Percentiles rank a stretch among this genome's conserved stretches.
phyloP scores from a whole-genome alignment of 176 grass and related monocot genomes.

The Paspalum notatum region DNA sequence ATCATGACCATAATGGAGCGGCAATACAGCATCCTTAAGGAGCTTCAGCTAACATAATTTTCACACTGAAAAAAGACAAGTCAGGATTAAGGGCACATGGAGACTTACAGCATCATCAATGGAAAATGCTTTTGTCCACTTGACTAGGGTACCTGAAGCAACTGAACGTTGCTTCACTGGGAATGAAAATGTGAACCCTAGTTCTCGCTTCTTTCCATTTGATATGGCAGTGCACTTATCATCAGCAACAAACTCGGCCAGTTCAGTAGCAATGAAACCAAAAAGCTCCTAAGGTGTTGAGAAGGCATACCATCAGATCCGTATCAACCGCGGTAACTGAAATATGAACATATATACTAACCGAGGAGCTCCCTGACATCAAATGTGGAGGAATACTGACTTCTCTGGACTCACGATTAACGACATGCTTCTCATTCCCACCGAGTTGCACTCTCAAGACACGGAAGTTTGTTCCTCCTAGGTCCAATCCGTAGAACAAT shows the following conservation, averaged over 20 bases:
- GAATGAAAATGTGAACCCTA: constrained; percentile 97
- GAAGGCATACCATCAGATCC: constrained; percentile 3
- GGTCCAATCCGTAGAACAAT: constrained; percentile 79
- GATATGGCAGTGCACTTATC: constrained; percentile 38
- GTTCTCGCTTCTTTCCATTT: constrained; percentile 54
- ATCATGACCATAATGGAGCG: background rate
- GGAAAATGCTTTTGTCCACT: constrained; percentile 92
- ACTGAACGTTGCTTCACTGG: constrained; percentile 79
- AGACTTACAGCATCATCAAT: constrained; percentile 75
- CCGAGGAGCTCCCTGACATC: constrained; percentile 73
- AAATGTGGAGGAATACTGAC: constrained; percentile 58
- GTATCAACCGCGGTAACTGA: background rate
- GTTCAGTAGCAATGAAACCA: constrained; percentile 75
- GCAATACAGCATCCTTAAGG: background rate
- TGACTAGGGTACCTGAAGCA: constrained; percentile 74
- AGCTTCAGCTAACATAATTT: background rate
- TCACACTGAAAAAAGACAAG: background rate
- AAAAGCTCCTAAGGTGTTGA: constrained; percentile 65
- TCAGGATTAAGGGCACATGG: background rate
- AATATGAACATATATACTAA: constrained; percentile 31
- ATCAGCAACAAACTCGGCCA: constrained; percentile 65
- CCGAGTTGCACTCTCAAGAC: constrained; percentile 67
- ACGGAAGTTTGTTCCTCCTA: constrained; percentile 92
- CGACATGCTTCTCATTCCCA: constrained; percentile 55
- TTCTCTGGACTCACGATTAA: constrained; percentile 53